Percentiles rank a stretch among this genome's conserved stretches.
Evolutionary conservation across 2,329 filamentous ascomycete species (phyloP).

Genomic region (Eutypella sp.): DNA sequence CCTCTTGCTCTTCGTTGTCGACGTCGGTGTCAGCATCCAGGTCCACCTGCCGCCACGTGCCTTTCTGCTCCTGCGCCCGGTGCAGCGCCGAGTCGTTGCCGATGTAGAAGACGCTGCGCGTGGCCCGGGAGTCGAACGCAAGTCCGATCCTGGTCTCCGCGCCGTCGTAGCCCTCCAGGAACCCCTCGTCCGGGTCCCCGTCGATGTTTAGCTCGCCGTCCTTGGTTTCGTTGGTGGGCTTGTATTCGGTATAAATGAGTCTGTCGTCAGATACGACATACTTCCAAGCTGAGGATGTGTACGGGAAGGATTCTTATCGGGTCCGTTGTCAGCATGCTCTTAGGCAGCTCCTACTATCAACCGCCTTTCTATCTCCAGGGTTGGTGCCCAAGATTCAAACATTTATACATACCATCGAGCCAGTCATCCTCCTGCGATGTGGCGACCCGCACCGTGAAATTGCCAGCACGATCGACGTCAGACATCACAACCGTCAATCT

Average conservation of each 20-base stretch:
- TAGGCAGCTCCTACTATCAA: not conserved
- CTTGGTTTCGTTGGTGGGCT: constrained; percentile 8
- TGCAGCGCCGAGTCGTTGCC: not conserved
- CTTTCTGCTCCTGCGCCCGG: not conserved
- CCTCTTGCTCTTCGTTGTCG: not conserved
- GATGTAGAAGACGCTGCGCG: constrained; percentile 11
- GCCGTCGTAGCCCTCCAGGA: constrained; percentile 11
- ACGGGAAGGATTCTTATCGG: not conserved
- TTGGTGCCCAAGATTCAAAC: not conserved
- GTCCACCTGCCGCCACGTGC: not conserved
- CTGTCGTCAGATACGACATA: not conserved
- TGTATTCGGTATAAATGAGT: not conserved
- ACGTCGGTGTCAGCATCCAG: not conserved
- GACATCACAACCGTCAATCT: not conserved
- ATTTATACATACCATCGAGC: not conserved
- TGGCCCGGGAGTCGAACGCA: constrained; percentile 6
- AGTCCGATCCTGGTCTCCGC: constrained; percentile 4
- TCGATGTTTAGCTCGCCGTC: not conserved
- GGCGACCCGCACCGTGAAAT: not conserved
- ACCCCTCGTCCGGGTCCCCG: not conserved
- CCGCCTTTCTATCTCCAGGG: not conserved
- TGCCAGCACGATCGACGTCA: not conserved
- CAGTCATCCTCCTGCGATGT: not conserved
- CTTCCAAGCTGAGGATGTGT: not conserved
- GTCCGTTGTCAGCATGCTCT: not conserved